Conservation (phyloP, 176 grass and related monocot genomes). For the Cenchrus americanus region DNA sequence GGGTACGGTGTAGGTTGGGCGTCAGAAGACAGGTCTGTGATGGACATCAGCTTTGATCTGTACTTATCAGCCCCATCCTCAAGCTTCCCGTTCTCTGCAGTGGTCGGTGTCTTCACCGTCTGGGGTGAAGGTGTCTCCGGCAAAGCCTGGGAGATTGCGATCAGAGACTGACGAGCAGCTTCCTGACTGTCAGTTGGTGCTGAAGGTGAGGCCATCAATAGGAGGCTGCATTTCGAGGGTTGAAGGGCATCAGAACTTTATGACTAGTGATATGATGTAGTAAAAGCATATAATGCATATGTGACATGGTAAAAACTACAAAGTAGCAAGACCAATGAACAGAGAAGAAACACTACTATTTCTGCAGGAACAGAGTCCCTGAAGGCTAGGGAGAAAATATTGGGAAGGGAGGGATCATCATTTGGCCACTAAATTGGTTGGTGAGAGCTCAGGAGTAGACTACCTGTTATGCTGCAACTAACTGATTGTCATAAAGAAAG, state of each 20-base stretch:
- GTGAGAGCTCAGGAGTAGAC: neutral
- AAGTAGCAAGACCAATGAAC: neutral
- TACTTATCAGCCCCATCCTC: slow-evolving; percentile 57
- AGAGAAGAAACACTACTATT: neutral
- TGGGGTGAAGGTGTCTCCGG: slow-evolving; percentile 44
- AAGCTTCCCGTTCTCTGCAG: slow-evolving; percentile 22
- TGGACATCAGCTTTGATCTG: slow-evolving; percentile 90
- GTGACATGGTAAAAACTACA: neutral
- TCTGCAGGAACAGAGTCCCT: neutral
- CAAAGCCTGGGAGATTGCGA: slow-evolving; percentile 74
- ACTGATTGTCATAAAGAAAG: neutral
- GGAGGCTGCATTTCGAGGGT: slow-evolving; percentile 41
- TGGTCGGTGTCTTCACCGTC: slow-evolving; percentile 35
- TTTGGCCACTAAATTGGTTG: slow-evolving; percentile 2
- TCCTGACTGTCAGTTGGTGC: slow-evolving; percentile 52
- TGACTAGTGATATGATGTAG: neutral
- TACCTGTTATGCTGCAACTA: neutral
- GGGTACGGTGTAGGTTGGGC: slow-evolving; percentile 52
- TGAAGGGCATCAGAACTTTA: slow-evolving; percentile 29
- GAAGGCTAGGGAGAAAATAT: neutral
- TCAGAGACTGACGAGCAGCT: slow-evolving; percentile 73
- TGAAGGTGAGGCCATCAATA: slow-evolving; percentile 63
- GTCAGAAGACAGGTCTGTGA: slow-evolving; percentile 62
- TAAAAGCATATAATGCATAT: neutral
- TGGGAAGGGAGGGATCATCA: neutral